Percentiles rank a stretch among this genome's conserved stretches.
Evolutionary conservation across 139 green algal genomes (phyloP).

Genomic region (Astrephomene gubernaculifera): DNA sequence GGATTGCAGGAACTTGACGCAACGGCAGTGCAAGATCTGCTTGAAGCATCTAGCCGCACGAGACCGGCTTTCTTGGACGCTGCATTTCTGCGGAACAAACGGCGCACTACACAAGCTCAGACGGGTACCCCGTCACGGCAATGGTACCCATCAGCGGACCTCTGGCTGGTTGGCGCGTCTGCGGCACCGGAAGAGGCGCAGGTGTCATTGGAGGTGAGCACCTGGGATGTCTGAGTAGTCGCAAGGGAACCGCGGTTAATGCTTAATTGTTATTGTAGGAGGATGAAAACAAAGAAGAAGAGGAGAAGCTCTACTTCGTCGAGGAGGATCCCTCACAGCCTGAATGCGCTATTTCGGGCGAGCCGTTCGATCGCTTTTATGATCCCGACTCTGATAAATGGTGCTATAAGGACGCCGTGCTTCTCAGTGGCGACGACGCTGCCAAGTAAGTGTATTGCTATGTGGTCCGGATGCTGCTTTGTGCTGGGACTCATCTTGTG

Average conservation of each 20-base stretch:
- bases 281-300: background rate
- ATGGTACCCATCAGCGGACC: constrained; percentile 76
- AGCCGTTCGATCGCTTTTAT: constrained; percentile 70
- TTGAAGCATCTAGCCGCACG: constrained; percentile 26
- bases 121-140: constrained; percentile 11
- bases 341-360: constrained; percentile 66
- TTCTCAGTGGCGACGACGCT: constrained; percentile 55
- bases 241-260: too few relatives aligned
- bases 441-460: constrained; percentile 22
- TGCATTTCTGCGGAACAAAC: constrained; percentile 37
- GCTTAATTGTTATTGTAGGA: background rate
- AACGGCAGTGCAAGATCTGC: constrained; percentile 47
- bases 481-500: too few relatives aligned
- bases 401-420: constrained; percentile 60
- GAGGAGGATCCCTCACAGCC: constrained; percentile 67
- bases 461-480: too few relatives aligned
- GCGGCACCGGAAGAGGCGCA: background rate
- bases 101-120: constrained; percentile 5
- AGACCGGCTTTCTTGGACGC: constrained; percentile 47
- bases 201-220: background rate
- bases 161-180: constrained; percentile 73
- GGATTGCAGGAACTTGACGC: constrained; percentile 46
- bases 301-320: constrained; percentile 38
- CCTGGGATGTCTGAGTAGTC: too few relatives aligned
- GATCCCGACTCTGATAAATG: constrained; percentile 66